These are phyloP conservation scores for Fusarium algeriense DNA, from an alignment of 2,329 filamentous ascomycete species.

Conservation along the genomic window DNA sequence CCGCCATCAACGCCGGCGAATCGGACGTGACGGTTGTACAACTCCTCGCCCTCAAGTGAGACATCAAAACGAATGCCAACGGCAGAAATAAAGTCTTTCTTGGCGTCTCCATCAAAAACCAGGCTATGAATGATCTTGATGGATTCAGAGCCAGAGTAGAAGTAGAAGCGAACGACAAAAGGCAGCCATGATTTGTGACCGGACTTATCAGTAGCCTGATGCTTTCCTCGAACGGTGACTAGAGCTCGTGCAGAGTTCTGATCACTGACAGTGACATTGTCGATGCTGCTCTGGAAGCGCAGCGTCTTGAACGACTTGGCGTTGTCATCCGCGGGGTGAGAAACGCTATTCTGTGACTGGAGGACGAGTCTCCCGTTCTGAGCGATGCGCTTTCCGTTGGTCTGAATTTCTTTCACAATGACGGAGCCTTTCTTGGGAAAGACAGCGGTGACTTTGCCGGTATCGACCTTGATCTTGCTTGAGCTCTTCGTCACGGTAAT, in stretches of 20 bases:
- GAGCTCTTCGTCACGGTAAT: constrained; percentile 37
- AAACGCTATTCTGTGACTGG: constrained; percentile 63
- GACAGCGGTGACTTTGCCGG: constrained; percentile 57
- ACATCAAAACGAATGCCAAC: constrained; percentile 68
- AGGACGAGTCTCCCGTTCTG: constrained; percentile 64
- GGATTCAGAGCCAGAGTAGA: constrained; percentile 68
- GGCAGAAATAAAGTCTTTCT: constrained; percentile 64
- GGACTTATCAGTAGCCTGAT: constrained; percentile 49
- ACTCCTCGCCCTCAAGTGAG: constrained; percentile 63
- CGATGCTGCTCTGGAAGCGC: constrained; percentile 63
- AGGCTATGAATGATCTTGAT: constrained; percentile 68
- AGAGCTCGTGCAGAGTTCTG: constrained; percentile 52
- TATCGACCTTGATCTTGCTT: constrained; percentile 56
- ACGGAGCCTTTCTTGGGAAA: constrained; percentile 59
- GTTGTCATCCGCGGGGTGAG: constrained; percentile 45
- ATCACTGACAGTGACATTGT: constrained; percentile 63
- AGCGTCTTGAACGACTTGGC: constrained; percentile 54
- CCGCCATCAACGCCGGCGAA: constrained; percentile 68
- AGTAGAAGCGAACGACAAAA: constrained; percentile 65
- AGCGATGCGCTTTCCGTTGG: constrained; percentile 58
- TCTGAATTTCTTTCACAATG: constrained; percentile 57
- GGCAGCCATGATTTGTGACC: constrained; percentile 62
- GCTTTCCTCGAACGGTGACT: constrained; percentile 59
- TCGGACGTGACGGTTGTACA: constrained; percentile 70
- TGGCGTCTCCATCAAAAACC: constrained; percentile 64